Conservation (phyloP, 257 asterid genomes). For the Plantago elongata region DNA sequence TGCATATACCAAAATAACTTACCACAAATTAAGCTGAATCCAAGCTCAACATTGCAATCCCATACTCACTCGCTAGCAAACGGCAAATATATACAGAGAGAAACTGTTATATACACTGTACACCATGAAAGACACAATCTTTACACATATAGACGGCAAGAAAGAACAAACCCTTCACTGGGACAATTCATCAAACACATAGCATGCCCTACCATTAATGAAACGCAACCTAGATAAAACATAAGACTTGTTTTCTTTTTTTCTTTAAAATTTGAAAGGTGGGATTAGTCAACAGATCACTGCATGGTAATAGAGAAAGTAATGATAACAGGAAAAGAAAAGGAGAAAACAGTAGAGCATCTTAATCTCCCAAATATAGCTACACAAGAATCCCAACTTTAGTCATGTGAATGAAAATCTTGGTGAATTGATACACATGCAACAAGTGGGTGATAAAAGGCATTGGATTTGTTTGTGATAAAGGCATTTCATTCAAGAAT, state of each 20-base stretch:
- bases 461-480: neutral
- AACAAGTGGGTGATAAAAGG: conserved; percentile 23
- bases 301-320: conserved; percentile 24
- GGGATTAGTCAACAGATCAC: conserved; percentile 38
- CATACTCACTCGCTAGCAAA: too few species aligned
- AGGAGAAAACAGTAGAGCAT: neutral
- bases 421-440: conserved; percentile 1
- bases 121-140: neutral
- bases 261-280: neutral
- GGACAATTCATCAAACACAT: conserved; percentile 10
- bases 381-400: conserved; percentile 19
- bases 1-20: conserved; percentile 11
- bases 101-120: too few species aligned
- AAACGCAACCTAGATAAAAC: conserved; percentile 14
- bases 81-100: too few species aligned
- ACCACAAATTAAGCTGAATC: neutral
- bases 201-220: conserved; percentile 24
- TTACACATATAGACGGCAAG: neutral
- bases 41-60: neutral
- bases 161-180: conserved; percentile 1
- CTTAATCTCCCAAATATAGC: neutral
- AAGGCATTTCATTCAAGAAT: neutral
- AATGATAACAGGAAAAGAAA: conserved; percentile 26
- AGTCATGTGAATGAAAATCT: conserved; percentile 21
- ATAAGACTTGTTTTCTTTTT: too few species aligned